phyloP scores from a whole-genome alignment of 164 flowering plant species.

The Santalum album region DNA sequence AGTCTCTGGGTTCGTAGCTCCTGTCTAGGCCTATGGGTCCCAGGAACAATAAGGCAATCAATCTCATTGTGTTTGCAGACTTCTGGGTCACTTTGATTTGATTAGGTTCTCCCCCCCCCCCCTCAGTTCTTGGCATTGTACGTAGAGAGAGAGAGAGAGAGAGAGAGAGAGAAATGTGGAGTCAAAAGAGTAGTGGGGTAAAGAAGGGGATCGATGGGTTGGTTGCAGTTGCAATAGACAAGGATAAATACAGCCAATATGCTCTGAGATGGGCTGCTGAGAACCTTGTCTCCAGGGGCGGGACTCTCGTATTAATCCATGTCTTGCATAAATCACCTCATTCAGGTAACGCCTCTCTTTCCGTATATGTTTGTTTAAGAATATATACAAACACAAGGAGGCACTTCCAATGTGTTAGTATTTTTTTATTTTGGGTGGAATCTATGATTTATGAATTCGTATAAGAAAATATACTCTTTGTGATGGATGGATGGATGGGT shows the following conservation, averaged over 20 bases:
- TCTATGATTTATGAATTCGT: too few relatives aligned
- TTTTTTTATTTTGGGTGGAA: too few relatives aligned
- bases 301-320: constrained; percentile 50
- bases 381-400: background rate
- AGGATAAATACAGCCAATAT: constrained; percentile 59
- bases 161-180: constrained; percentile 4
- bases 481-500: too few relatives aligned
- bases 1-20: too few relatives aligned
- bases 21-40: too few relatives aligned
- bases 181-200: background rate
- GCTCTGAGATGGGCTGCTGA: constrained; percentile 81
- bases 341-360: background rate
- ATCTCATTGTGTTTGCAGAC: too few relatives aligned
- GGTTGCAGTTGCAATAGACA: constrained; percentile 75
- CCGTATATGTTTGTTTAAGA: background rate
- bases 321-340: constrained; percentile 23
- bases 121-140: too few relatives aligned
- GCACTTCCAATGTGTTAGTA: background rate
- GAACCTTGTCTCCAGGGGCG: constrained; percentile 36
- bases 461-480: too few relatives aligned
- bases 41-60: too few relatives aligned
- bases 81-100: too few relatives aligned
- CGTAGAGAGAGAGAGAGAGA: too few relatives aligned
- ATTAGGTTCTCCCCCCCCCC: too few relatives aligned
- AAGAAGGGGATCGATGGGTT: constrained; percentile 20